Conservation (phyloP, 345 rosid genomes). For the Populus euphratica region DNA sequence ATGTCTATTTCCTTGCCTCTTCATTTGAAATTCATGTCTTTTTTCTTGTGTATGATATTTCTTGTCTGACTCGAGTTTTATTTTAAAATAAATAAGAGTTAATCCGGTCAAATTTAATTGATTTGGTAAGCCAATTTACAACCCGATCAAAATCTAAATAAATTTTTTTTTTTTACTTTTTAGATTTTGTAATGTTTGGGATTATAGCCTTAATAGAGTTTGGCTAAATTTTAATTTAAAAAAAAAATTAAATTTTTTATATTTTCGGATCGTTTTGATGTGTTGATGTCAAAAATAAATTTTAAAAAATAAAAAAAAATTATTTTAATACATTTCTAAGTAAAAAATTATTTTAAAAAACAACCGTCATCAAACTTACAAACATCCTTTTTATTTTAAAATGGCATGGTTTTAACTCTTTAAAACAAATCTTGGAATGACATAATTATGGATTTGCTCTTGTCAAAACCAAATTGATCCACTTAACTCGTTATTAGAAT, state of each 20-base stretch:
- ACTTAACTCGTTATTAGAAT: too few relatives aligned
- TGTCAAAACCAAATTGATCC: accelerated
- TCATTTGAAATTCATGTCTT: background rate
- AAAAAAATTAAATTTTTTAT: too few relatives aligned
- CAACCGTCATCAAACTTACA: accelerated
- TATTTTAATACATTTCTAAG: accelerated
- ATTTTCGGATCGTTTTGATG: accelerated
- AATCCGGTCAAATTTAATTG: accelerated
- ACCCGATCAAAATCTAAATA: accelerated
- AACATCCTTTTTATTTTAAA: too few relatives aligned
- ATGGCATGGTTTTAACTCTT: too few relatives aligned
- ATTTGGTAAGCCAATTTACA: accelerated
- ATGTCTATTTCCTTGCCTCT: background rate
- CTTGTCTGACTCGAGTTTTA: accelerated
- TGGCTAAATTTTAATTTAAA: too few relatives aligned
- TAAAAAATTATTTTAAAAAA: too few relatives aligned
- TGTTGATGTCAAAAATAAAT: too few relatives aligned
- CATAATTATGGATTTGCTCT: too few relatives aligned
- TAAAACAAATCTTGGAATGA: too few relatives aligned
- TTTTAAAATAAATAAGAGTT: accelerated
- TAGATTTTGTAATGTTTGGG: accelerated
- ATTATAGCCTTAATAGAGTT: accelerated
- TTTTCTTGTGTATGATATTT: too few relatives aligned
- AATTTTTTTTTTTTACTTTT: too few relatives aligned
- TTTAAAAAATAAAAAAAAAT: too few relatives aligned